Evolutionary conservation across 139 green algal genomes (phyloP).

Genomic region (Chlamydomonas applanata): DNA sequence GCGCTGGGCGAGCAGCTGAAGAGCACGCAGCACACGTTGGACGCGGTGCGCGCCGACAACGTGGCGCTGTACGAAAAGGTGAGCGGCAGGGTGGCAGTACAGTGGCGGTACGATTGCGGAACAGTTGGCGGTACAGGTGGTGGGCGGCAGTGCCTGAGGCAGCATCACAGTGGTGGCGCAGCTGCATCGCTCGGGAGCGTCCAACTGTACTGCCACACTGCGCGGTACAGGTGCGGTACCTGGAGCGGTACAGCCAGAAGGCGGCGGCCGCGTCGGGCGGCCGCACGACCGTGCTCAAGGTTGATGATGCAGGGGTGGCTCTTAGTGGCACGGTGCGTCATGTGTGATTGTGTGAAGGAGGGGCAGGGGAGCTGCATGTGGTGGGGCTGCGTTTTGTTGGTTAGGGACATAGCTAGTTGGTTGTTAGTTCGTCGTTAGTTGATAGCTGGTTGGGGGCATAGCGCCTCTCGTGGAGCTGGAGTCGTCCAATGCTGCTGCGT

Average conservation of each 20-base stretch:
- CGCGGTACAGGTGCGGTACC: slow-evolving; percentile 43
- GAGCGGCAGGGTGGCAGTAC: too few species aligned
- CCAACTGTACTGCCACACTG: background rate
- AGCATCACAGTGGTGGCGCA: background rate
- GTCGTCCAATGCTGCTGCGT: too few species aligned
- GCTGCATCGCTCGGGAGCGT: background rate
- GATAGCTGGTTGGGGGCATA: too few species aligned
- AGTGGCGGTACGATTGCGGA: background rate
- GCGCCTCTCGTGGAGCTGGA: too few species aligned
- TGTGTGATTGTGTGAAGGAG: too few species aligned
- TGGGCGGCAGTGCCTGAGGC: background rate
- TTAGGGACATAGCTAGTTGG: too few species aligned
- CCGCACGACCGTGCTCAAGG: slow-evolving; percentile 13
- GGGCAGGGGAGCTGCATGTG: too few species aligned
- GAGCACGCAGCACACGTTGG: slow-evolving; percentile 21
- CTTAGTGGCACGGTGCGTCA: background rate
- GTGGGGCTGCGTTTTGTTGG: too few species aligned
- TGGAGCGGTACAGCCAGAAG: slow-evolving; percentile 44
- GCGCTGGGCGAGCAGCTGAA: slow-evolving; percentile 23
- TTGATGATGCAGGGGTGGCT: slow-evolving; percentile 26
- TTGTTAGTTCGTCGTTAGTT: too few species aligned
- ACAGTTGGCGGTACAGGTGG: background rate
- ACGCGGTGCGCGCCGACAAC: slow-evolving; percentile 37
- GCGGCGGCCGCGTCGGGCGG: background rate
- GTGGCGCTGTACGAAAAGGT: slow-evolving; percentile 53